phyloP scores from a whole-genome alignment of 2,329 filamentous ascomycete genomes.

The Aureobasidium sp. region DNA sequence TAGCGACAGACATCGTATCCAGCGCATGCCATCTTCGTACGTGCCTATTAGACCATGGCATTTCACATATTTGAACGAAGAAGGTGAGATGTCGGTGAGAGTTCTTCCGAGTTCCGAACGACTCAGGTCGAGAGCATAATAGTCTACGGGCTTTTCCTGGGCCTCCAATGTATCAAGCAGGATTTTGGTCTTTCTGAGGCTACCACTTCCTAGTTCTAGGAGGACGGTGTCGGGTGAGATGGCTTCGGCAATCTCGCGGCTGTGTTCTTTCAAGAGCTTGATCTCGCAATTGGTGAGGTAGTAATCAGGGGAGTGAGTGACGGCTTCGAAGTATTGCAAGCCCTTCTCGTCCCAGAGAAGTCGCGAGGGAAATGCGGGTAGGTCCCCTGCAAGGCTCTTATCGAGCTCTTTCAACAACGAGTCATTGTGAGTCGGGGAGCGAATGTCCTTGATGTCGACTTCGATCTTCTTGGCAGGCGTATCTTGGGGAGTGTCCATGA shows the following conservation, averaged over 20 bases:
- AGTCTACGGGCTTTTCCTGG: not conserved
- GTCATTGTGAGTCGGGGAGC: not conserved
- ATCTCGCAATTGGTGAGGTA: constrained; percentile 10
- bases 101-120: not conserved
- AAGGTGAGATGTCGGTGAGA: not conserved
- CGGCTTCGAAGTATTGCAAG: not conserved
- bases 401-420: not conserved
- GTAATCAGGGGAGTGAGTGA: constrained; percentile 1
- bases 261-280: not conserved
- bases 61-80: not conserved
- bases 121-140: constrained; percentile 5
- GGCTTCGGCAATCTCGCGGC: not conserved
- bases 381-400: not conserved
- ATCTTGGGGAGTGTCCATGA: not conserved
- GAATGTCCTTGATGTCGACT: constrained; percentile 5
- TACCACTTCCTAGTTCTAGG: not conserved
- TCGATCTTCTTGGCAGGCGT: not conserved
- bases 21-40: not conserved
- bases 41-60: constrained; percentile 1
- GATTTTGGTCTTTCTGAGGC: constrained; percentile 5
- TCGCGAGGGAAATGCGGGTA: not conserved
- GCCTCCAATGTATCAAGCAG: not conserved
- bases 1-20: not conserved
- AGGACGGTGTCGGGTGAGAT: not conserved
- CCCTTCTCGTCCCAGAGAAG: constrained; percentile 11